Evolutionary conservation across 768 basidiomycete species (phyloP), one percentile per base, ranked within the genome.

Genomic region (Rossbeevera mucosa): DNA sequence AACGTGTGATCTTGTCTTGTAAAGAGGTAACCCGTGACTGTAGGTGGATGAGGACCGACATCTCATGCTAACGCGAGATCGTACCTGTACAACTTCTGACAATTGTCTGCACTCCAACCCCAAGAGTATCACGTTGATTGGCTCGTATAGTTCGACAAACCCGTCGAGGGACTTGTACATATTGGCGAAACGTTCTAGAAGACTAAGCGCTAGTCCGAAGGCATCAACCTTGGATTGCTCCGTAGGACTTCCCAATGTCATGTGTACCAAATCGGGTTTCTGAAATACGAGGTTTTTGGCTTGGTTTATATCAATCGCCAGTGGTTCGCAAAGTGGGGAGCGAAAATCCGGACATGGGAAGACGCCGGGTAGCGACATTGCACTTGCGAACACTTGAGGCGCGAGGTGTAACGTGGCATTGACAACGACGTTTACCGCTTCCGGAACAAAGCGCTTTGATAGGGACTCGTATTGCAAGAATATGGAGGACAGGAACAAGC

Each of bases 361-460:
- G 2, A 68, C 70, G 0, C 88, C 88, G 11, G 90, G 91, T 36
- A 91, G 58, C 2, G 78, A 71, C 5, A 58, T 59, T 3, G 65
- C 61, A 56, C 72, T 69, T 28, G 71, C 64, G 59, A 80, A 85
- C 28, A 59, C 58, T 56, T 83, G 80, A 0, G 91, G 91, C 2
- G 83, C 80, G 13, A 98, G 77, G 62, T 89, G 81, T 28, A 92
- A 72, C 33, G 92, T 67, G 12, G 82, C 65, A 56, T 86, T 86
- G 30, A 83, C 68, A 40, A 89, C 62, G 69, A 98, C 96, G 66
- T 88, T 94, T 50, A 91, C 64, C 7, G 81, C 88, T 69, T 99
- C 96, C 0, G 96, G 96, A 4, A 94, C 81, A 24, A 94, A 72
- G 18, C 94, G 83, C 61, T 91, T 91, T 3, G 93, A 94, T 24